phyloP scores from a whole-genome alignment of 2,329 filamentous ascomycete genomes.

The Aspergillus neoniger region DNA sequence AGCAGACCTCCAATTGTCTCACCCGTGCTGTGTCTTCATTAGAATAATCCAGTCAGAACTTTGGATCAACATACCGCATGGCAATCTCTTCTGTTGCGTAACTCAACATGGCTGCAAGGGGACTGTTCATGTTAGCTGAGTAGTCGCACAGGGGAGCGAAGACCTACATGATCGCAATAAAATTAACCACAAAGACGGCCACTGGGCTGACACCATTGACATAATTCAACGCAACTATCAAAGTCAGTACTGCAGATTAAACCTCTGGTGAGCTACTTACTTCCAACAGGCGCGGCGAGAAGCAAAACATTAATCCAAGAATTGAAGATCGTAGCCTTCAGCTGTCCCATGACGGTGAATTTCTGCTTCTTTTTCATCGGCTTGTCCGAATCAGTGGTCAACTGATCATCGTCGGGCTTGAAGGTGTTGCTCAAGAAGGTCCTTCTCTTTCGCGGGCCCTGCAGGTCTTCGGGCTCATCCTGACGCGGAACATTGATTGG shows the following conservation, averaged over 20 bases:
- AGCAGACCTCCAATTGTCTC: constrained; percentile 86
- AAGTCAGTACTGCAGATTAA: constrained; percentile 8
- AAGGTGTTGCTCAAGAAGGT: constrained; percentile 24
- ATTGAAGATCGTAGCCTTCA: constrained; percentile 70
- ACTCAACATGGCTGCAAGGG: constrained; percentile 80
- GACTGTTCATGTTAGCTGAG: constrained; percentile 38
- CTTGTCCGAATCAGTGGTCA: constrained; percentile 15
- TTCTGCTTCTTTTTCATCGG: constrained; percentile 28
- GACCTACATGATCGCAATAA: constrained; percentile 75
- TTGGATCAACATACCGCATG: constrained; percentile 44
- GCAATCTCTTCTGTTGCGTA: constrained; percentile 92
- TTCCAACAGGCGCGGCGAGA: constrained; percentile 75
- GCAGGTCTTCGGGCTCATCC: constrained; percentile 17
- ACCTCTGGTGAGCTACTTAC: constrained; percentile 24
- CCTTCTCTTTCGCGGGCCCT: constrained; percentile 30
- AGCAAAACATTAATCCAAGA: constrained; percentile 87
- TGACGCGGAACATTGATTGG: constrained; percentile 33
- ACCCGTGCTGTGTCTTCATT: constrained; percentile 55
- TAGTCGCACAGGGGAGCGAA: neutral
- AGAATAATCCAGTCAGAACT: neutral
- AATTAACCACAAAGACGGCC: constrained; percentile 83
- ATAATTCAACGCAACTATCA: constrained; percentile 66
- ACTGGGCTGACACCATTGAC: constrained; percentile 57
- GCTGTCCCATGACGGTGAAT: constrained; percentile 43
- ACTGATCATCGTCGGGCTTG: constrained; percentile 14